phyloP scores from a whole-genome alignment of 2,329 filamentous ascomycete species.

The Diatrype stigma region DNA sequence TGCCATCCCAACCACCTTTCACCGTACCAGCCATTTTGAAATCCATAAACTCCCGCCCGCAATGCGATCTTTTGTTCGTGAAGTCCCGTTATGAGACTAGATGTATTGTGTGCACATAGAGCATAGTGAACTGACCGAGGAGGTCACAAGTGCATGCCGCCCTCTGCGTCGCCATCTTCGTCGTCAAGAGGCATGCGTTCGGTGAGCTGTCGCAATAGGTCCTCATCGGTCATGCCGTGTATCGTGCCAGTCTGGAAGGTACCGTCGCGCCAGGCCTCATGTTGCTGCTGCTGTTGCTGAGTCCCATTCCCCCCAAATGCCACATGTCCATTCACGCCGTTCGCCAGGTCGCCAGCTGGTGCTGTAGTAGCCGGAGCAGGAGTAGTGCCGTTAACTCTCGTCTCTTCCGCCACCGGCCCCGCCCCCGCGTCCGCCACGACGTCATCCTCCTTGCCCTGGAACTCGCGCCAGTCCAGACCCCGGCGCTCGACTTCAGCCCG shows the following conservation, averaged over 20 bases:
- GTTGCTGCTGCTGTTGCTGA: slow-evolving; percentile 18
- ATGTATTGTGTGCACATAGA: too few species aligned
- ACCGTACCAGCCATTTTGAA: too few species aligned
- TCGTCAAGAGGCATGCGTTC: slow-evolving; percentile 46
- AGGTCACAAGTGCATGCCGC: slow-evolving; percentile 58
- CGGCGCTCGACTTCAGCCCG: slow-evolving; percentile 59
- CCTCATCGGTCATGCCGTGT: slow-evolving; percentile 52
- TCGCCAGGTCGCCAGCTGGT: slow-evolving; percentile 4
- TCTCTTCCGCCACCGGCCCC: neutral
- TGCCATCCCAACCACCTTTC: too few species aligned
- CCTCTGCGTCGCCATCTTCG: slow-evolving; percentile 43
- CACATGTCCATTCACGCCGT: slow-evolving; percentile 23
- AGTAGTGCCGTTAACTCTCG: neutral
- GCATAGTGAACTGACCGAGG: too few species aligned
- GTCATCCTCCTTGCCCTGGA: slow-evolving; percentile 43
- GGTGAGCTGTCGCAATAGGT: slow-evolving; percentile 52
- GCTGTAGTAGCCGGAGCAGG: neutral
- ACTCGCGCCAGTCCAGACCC: slow-evolving; percentile 54
- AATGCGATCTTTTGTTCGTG: too few species aligned
- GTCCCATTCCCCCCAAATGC: slow-evolving; percentile 4
- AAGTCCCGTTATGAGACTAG: too few species aligned
- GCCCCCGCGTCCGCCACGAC: slow-evolving; percentile 11
- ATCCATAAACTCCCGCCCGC: too few species aligned
- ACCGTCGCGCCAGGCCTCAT: slow-evolving; percentile 56
- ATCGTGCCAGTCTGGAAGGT: slow-evolving; percentile 60